phyloP scores from a whole-genome alignment of 1,139 yeast genomes.

The Yamadazyma dushanensis region DNA sequence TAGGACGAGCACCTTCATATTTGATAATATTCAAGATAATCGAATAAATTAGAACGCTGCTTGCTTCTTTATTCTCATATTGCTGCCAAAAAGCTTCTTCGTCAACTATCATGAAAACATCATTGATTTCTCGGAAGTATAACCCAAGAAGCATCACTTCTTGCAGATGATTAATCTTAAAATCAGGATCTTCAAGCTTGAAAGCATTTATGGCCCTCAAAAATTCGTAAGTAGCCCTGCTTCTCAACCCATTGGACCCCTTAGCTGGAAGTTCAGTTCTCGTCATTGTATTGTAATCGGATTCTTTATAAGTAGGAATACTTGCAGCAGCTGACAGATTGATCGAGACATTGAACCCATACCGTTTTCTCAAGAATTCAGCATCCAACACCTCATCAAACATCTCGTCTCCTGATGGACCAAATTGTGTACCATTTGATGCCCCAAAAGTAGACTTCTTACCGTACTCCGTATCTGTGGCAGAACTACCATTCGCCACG shows the following conservation, averaged over 20 bases:
- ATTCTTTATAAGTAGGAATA: too few relatives aligned
- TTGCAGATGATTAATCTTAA: constrained; percentile 23
- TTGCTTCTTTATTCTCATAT: constrained; percentile 22
- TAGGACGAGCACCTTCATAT: constrained; percentile 30
- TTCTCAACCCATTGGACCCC: not conserved
- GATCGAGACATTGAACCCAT: too few relatives aligned
- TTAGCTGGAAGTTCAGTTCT: too few relatives aligned
- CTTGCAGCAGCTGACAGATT: too few relatives aligned
- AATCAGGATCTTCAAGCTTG: constrained; percentile 27
- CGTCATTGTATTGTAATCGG: too few relatives aligned
- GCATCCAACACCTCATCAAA: too few relatives aligned
- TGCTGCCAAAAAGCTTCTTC: constrained; percentile 31
- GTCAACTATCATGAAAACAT: constrained; percentile 34
- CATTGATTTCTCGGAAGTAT: constrained; percentile 33
- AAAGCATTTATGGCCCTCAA: constrained; percentile 32
- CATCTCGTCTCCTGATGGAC: too few relatives aligned
- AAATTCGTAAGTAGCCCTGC: constrained; percentile 3
- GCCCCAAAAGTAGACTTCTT: too few relatives aligned
- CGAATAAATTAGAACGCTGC: constrained; percentile 26
- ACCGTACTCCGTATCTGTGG: too few relatives aligned
- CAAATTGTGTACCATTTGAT: too few relatives aligned
- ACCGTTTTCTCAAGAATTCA: not conserved
- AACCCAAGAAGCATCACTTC: constrained; percentile 23
- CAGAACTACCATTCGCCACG: too few relatives aligned
- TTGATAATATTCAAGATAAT: constrained; percentile 29